Percentiles rank a stretch among this genome's conserved stretches.
Evolutionary conservation across 176 grass and related monocot genomes (phyloP).

Genomic region (Triticum timopheevii): DNA sequence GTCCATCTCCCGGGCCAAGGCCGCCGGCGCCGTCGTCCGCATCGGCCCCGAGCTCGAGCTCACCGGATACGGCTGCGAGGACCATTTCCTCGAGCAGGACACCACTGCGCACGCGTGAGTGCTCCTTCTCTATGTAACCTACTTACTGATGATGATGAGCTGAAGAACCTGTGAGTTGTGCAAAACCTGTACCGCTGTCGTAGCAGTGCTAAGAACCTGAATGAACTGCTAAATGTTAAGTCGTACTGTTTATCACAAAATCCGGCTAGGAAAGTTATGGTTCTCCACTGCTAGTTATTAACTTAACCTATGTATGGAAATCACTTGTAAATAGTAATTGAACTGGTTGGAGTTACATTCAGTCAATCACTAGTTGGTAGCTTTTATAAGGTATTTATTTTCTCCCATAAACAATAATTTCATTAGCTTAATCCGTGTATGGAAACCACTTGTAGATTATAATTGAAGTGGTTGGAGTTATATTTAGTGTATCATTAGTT

Average conservation of each 20-base stretch:
- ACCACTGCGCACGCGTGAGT: slow-evolving; percentile 78
- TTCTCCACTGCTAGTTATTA: background rate
- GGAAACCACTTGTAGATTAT: background rate
- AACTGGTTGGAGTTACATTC: background rate
- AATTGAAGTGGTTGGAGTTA: background rate
- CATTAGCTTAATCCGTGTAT: background rate
- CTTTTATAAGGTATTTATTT: background rate
- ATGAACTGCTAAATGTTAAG: background rate
- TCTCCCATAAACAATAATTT: background rate
- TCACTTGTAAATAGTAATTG: background rate
- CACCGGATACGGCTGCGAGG: slow-evolving; percentile 94
- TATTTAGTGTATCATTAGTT: background rate
- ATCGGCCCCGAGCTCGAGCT: slow-evolving; percentile 91
- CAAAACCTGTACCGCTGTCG: background rate
- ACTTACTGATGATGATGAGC: background rate
- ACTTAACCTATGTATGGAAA: background rate
- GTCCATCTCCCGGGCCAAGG: slow-evolving; percentile 69
- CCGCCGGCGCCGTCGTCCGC: slow-evolving; percentile 57
- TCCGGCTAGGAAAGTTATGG: background rate
- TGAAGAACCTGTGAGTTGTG: background rate
- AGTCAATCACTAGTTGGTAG: background rate
- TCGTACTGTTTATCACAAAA: background rate
- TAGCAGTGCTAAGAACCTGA: background rate
- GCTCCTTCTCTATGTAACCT: background rate
- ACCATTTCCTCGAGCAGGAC: slow-evolving; percentile 96